Evolutionary conservation across 345 rosid genomes (phyloP).

Genomic region (Salix viminalis): DNA sequence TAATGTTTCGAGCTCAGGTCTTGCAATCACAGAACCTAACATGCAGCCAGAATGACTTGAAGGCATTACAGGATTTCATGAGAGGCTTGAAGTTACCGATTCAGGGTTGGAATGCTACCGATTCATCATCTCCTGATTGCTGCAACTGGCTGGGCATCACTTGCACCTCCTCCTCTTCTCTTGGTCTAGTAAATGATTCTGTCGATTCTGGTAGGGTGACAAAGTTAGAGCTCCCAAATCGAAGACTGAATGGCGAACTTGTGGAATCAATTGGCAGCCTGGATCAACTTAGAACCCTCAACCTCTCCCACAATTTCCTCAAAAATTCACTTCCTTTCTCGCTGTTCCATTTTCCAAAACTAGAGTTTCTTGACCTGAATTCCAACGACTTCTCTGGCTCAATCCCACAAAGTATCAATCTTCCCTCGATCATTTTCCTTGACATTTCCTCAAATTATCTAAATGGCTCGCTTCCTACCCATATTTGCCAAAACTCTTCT

Average conservation of each 20-base stretch:
- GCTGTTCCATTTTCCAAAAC: constrained; percentile 37
- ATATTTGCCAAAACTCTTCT: constrained; percentile 47
- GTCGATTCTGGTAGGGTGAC: constrained; percentile 38
- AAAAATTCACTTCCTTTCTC: constrained; percentile 45
- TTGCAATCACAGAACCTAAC: constrained; percentile 37
- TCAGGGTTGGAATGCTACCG: constrained; percentile 35
- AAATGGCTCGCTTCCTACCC: constrained; percentile 45
- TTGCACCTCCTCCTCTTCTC: constrained; percentile 46
- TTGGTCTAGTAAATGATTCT: constrained; percentile 19
- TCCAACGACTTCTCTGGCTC: constrained; percentile 45
- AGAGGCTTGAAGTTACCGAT: constrained; percentile 34
- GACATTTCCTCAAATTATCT: constrained; percentile 48
- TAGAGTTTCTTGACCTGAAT: constrained; percentile 56
- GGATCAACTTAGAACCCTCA: constrained; percentile 45
- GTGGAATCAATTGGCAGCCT: constrained; percentile 45
- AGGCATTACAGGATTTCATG: constrained; percentile 44
- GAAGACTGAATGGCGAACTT: constrained; percentile 42
- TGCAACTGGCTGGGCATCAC: constrained; percentile 60
- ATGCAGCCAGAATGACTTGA: constrained; percentile 50
- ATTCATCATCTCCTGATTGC: constrained; percentile 39
- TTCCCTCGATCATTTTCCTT: constrained; percentile 42
- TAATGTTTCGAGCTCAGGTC: constrained; percentile 19
- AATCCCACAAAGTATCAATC: constrained; percentile 36
- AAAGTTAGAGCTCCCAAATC: constrained; percentile 34
- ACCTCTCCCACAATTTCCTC: constrained; percentile 56